Conservation (phyloP, 106 monocot genomes). For the Amphibolis antarctica region DNA sequence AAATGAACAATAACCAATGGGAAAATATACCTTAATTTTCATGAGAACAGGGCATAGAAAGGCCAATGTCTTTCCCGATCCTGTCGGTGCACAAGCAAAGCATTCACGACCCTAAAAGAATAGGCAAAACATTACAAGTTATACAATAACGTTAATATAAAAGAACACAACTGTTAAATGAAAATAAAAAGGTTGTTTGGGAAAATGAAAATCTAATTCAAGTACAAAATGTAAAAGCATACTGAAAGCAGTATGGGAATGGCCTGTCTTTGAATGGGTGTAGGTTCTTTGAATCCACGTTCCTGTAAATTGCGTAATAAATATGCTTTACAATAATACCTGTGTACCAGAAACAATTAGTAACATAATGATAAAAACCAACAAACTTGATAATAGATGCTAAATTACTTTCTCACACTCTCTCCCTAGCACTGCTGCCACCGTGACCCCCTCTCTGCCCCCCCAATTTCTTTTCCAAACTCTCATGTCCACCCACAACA, state of each 20-base stretch:
- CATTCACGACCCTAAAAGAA: slow-evolving; percentile 66
- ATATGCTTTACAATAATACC: slow-evolving; percentile 77
- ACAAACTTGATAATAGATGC: not conserved
- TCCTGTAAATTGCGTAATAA: slow-evolving; percentile 54
- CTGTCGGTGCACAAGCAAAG: slow-evolving; percentile 98
- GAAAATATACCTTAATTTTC: slow-evolving; percentile 73
- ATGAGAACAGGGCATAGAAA: slow-evolving; percentile 82
- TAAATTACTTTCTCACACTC: no score
- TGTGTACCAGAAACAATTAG: slow-evolving; percentile 2
- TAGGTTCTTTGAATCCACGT: slow-evolving; percentile 80
- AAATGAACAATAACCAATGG: not conserved
- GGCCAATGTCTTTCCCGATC: slow-evolving; percentile 97
- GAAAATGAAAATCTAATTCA: not conserved
- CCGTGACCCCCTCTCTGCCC: no score
- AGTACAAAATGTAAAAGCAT: slow-evolving; percentile 7
- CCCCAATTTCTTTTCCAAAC: no score
- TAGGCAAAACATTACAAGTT: not conserved
- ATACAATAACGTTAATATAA: not conserved
- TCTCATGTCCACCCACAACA: no score
- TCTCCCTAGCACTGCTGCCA: no score
- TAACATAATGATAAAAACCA: not conserved
- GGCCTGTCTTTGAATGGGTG: slow-evolving; percentile 97
- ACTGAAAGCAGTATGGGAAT: slow-evolving; percentile 90
- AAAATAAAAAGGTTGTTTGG: not conserved
- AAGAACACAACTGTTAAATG: not conserved